phyloP scores from a whole-genome alignment of 2,329 filamentous ascomycete species.

The Rachicladosporium sp. region DNA sequence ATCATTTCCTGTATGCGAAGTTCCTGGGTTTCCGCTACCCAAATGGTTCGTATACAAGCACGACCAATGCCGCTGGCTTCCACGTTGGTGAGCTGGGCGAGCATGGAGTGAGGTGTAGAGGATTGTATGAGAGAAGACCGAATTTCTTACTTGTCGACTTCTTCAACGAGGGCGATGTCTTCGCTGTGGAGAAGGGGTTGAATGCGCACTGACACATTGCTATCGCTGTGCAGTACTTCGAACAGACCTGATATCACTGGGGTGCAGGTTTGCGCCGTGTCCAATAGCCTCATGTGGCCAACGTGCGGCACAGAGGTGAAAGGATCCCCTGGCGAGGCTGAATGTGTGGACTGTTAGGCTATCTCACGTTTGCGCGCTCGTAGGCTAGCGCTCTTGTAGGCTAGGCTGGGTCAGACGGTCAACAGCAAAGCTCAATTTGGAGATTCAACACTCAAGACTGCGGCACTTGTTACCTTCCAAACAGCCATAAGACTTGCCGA shows the following conservation, averaged over 20 bases:
- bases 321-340: too few species aligned
- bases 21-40: conserved; percentile 31
- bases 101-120: conserved; percentile 29
- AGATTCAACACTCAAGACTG: too few species aligned
- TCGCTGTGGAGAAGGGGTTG: conserved; percentile 17
- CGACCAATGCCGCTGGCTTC: conserved; percentile 30
- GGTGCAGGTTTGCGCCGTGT: neutral
- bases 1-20: conserved; percentile 35
- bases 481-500: too few species aligned
- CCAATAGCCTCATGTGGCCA: too few species aligned
- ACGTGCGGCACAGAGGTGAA: too few species aligned
- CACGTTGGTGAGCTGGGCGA: conserved; percentile 31
- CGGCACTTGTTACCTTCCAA: too few species aligned
- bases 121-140: conserved; percentile 25
- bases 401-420: too few species aligned
- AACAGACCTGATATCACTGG: neutral
- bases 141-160: conserved; percentile 33
- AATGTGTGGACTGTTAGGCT: too few species aligned
- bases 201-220: conserved; percentile 12
- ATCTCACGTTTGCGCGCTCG: too few species aligned
- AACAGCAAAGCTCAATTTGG: too few species aligned
- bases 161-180: conserved; percentile 18
- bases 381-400: too few species aligned
- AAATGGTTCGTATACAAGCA: conserved; percentile 26
- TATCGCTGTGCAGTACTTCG: neutral